Conservation (phyloP, 1,284 basidiomycete species). For the Apiotrichum sp. region DNA sequence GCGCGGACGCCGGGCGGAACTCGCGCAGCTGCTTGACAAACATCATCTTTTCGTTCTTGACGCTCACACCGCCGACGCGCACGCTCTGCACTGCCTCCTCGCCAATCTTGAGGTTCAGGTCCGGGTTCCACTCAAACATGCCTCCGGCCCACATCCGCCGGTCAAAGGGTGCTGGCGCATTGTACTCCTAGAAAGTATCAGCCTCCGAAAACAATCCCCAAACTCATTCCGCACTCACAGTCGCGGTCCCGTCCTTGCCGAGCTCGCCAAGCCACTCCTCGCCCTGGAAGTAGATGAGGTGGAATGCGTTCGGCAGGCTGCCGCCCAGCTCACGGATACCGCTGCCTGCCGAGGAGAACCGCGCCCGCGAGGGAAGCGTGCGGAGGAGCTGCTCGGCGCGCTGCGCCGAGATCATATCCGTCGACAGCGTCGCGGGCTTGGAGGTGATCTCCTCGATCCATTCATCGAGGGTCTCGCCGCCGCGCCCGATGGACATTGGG, state of each 20-base stretch:
- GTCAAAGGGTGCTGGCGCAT: conserved; percentile 63
- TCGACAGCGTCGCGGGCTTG: conserved; percentile 8
- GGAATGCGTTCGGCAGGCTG: conserved; percentile 58
- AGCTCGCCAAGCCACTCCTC: conserved; percentile 57
- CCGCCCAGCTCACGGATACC: conserved; percentile 18
- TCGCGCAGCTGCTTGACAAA: conserved; percentile 60
- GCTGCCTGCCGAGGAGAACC: not conserved
- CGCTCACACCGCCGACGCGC: conserved; percentile 56
- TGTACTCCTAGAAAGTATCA: conserved; percentile 42
- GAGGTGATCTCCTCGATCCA: conserved; percentile 26
- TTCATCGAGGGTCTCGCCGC: not conserved
- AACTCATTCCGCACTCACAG: conserved; percentile 51
- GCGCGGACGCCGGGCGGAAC: conserved; percentile 44
- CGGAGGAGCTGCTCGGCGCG: conserved; percentile 25
- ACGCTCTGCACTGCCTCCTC: conserved; percentile 53
- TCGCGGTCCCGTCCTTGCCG: conserved; percentile 55
- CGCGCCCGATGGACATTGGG: not conserved
- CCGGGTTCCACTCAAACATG: conserved; percentile 56
- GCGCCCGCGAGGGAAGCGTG: conserved; percentile 63
- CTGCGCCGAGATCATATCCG: conserved; percentile 18
- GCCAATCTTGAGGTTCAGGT: conserved; percentile 54
- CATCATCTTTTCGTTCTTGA: conserved; percentile 64
- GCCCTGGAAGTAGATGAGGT: conserved; percentile 69
- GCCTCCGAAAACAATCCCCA: conserved; percentile 21
- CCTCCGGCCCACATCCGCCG: conserved; percentile 81